Evolutionary conservation across 495 filamentous ascomycete species (phyloP).

Genomic region (Echria macrotheca): DNA sequence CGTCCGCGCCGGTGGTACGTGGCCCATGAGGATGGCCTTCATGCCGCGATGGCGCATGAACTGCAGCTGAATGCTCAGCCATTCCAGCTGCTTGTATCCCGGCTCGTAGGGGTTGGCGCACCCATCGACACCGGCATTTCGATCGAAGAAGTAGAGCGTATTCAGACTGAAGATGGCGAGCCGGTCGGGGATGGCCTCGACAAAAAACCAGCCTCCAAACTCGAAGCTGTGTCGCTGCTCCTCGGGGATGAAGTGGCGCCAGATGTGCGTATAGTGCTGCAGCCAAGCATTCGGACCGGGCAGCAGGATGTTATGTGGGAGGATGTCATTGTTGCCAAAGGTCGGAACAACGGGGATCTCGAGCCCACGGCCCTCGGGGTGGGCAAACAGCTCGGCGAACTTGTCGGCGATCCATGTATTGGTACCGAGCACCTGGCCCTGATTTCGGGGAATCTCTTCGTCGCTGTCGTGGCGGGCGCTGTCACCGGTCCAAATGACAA

Average conservation of each 20-base stretch:
- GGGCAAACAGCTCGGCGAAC: constrained; percentile 67
- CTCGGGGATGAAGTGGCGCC: constrained; percentile 85
- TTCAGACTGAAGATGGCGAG: constrained; percentile 94
- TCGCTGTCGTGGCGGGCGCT: constrained; percentile 94
- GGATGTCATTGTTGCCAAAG: constrained; percentile 94
- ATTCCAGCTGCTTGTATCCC: constrained; percentile 92
- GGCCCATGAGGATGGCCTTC: constrained; percentile 92
- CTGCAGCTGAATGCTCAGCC: constrained; percentile 87
- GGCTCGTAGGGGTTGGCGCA: constrained; percentile 72
- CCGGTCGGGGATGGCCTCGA: constrained; percentile 81
- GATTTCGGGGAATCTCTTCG: constrained; percentile 69
- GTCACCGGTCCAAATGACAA: constrained; percentile 97
- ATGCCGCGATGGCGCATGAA: constrained; percentile 75
- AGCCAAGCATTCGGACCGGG: constrained; percentile 83
- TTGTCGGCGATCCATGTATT: constrained; percentile 72
- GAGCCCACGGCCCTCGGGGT: constrained; percentile 48
- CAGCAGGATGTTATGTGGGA: constrained; percentile 91
- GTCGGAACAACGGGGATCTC: constrained; percentile 80
- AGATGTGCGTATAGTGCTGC: constrained; percentile 63
- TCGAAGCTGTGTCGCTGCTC: constrained; percentile 88
- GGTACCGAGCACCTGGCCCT: constrained; percentile 64
- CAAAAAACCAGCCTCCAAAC: constrained; percentile 87
- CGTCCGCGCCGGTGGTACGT: constrained; percentile 86
- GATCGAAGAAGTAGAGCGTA: constrained; percentile 91
- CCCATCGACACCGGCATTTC: constrained; percentile 87